phyloP scores from a whole-genome alignment of 1,284 basidiomycete genomes.

The Marasmius fiardii region DNA sequence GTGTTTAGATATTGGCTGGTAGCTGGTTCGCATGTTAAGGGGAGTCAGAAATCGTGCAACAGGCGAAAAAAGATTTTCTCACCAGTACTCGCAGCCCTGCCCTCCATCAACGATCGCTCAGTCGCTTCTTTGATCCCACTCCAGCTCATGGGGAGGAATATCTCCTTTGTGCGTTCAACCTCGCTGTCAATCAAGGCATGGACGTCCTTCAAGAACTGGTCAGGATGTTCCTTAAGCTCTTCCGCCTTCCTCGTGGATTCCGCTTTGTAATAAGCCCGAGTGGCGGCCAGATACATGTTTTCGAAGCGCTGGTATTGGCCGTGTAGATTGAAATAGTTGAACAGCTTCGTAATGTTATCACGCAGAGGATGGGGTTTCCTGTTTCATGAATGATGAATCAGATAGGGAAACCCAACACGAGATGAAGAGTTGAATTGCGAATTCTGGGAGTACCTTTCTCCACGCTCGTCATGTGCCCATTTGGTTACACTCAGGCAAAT shows the following conservation, averaged over 20 bases:
- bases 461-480: conserved; percentile 59
- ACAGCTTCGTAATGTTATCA: conserved; percentile 39
- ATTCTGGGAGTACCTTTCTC: conserved; percentile 29
- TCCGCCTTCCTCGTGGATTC: conserved; percentile 44
- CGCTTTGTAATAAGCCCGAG: conserved; percentile 47
- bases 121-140: conserved; percentile 44
- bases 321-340: conserved; percentile 52
- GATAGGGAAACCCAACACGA: no score
- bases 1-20: conserved; percentile 55
- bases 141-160: conserved; percentile 53
- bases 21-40: conserved; percentile 34
- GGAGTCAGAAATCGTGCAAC: conserved; percentile 2
- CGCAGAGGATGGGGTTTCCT: conserved; percentile 31
- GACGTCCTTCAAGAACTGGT: conserved; percentile 53
- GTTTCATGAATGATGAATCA: conserved; percentile 1
- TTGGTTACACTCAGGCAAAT: conserved; percentile 46
- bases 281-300: conserved; percentile 44
- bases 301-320: conserved; percentile 57
- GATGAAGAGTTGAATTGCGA: background rate
- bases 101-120: conserved; percentile 53
- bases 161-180: conserved; percentile 42
- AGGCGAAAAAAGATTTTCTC: conserved; percentile 17
- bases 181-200: conserved; percentile 53
- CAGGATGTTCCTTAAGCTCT: conserved; percentile 39
- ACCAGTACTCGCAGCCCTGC: conserved; percentile 52